Evolutionary conservation across 306 rosid species (phyloP).

Genomic region (Dryas octopetala): DNA sequence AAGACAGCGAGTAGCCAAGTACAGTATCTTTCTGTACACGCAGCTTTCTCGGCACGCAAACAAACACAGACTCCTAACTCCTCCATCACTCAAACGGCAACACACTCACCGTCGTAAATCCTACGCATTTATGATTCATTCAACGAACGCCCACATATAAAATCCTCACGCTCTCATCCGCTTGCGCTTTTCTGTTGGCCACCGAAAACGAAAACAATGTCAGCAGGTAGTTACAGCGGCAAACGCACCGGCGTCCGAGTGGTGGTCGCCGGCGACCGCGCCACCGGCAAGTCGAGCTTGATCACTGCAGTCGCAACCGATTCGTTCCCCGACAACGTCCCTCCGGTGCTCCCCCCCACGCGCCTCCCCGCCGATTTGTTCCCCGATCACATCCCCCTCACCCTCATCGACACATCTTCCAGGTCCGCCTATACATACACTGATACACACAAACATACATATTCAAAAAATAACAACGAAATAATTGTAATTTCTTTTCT

Average conservation of each 20-base stretch:
- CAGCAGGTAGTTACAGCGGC: neutral
- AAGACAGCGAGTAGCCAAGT: too few relatives aligned
- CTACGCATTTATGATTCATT: neutral
- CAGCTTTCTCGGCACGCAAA: neutral
- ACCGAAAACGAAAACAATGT: neutral
- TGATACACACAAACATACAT: neutral
- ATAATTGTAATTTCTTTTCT: neutral
- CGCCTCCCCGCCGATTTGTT: conserved; percentile 68
- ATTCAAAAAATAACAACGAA: neutral
- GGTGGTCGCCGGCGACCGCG: conserved; percentile 63
- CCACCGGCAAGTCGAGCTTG: conserved; percentile 74
- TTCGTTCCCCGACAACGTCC: conserved; percentile 54
- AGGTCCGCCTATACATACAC: conserved; percentile 38
- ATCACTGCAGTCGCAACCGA: conserved; percentile 66
- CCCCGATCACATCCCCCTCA: conserved; percentile 65
- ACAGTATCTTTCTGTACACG: neutral
- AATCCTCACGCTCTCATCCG: neutral
- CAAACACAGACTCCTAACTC: too few relatives aligned
- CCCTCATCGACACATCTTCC: conserved; percentile 75
- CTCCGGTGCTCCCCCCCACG: conserved; percentile 70
- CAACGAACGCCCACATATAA: neutral
- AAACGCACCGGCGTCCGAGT: conserved; percentile 56
- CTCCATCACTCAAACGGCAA: neutral
- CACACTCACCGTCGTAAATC: conserved; percentile 4
- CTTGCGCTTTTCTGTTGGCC: neutral